Evolutionary conservation across 106 monocot genomes (phyloP), one percentile per base, ranked within the genome.

Genomic region (Phalaenopsis aphrodite): DNA sequence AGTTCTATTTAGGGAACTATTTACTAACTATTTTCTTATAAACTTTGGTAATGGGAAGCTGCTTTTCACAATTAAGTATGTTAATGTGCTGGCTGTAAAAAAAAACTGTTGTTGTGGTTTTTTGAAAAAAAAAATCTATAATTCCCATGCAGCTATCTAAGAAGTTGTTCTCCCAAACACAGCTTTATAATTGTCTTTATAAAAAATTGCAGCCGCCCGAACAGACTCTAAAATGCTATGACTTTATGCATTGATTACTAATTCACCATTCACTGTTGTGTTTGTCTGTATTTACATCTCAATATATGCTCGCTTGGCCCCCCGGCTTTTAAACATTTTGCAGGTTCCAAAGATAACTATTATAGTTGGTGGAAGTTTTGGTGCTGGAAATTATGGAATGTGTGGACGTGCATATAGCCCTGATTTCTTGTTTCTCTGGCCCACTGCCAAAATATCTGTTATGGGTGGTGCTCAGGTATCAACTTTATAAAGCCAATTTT

Each of bases 341-440:
- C 84, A 99, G 99, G 91, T 99, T 74, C 95, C 99, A 21, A 95
- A 99, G 85, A 91, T 99, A 84, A 95, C 95, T 21, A 78, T 99
- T n/a, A 89, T 99, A 79, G 87, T 99, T 79, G 99, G 99, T 85
- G 99, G 99, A 87, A 99, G 99, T 87, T 99, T 99, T 82, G 99
- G 95, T 80, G 99, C 99, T 82, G 99, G 99, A 14, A 99, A 99
- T 75, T 99, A 99, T 88, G 99, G 99, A 82, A 99, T 99, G 95
- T 99, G 99, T 78, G 99, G 99, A 38, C 93, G 99, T 82, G 99
- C 99, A 58, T 99, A 90, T 84, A 99, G 99, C 86, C 99, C 99
- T 45, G 89, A 95, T 80, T 99, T 99, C 80, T 88, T 99, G 80
- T 99, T 99, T 78, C 79, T 99, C 9, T 99, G 99, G 99, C 99